phyloP scores from a whole-genome alignment of 169 alveolate genomes.

The Plasmodium cynomolgi region DNA sequence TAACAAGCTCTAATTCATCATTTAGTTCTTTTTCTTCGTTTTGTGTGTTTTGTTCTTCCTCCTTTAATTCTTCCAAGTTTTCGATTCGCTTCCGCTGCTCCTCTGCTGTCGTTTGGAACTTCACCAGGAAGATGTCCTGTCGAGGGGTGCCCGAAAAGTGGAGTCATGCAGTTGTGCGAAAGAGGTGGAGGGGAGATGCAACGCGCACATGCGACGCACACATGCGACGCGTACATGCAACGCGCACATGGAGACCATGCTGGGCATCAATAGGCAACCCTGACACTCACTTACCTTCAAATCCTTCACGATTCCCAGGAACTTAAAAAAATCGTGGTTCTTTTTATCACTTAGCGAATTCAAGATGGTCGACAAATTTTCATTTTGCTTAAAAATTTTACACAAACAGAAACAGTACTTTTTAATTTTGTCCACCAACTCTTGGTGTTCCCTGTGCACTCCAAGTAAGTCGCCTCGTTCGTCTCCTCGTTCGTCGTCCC shows the following conservation, averaged over 20 bases:
- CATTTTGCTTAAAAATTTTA: conserved; percentile 33
- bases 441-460: conserved; percentile 23
- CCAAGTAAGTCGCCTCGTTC: not conserved
- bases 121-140: conserved; percentile 37
- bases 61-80: conserved; percentile 25
- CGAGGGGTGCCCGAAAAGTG: not conserved
- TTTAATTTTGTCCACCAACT: conserved; percentile 51
- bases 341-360: conserved; percentile 20
- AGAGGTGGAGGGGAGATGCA: not conserved
- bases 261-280: not conserved
- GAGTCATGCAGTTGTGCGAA: not conserved
- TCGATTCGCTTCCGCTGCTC: conserved; percentile 15
- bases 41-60: conserved; percentile 52
- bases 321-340: conserved; percentile 60
- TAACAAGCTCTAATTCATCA: conserved; percentile 39
- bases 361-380: not conserved
- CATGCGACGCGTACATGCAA: not conserved
- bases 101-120: conserved; percentile 61
- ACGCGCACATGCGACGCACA: no score
- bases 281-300: conserved; percentile 1
- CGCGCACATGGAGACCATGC: not conserved
- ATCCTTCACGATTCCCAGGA: conserved; percentile 28
- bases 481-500: not conserved
- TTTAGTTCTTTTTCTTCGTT: conserved; percentile 66
- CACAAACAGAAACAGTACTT: conserved; percentile 32